phyloP scores from a whole-genome alignment of 371 early-diverging fungal genomes.

The Nosema muscidifuracis region DNA sequence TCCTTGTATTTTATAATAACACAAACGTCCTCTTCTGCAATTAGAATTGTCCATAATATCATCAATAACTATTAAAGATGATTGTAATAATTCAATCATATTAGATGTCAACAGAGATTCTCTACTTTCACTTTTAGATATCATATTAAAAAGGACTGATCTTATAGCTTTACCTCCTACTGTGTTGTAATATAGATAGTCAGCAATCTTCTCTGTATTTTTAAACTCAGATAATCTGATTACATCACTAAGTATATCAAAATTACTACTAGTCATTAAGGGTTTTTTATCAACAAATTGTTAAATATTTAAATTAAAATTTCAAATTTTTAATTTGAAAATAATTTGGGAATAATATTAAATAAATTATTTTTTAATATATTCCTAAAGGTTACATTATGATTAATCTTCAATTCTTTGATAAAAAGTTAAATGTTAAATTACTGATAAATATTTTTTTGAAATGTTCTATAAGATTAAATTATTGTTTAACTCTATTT shows the following conservation, averaged over 20 bases:
- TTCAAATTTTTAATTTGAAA: too few relatives aligned
- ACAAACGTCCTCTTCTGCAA: conserved; percentile 83
- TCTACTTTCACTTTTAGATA: background rate
- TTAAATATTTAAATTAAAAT: too few relatives aligned
- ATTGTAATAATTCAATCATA: conserved; percentile 67
- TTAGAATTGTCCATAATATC: conserved; percentile 90
- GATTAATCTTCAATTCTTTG: too few relatives aligned
- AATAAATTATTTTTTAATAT: too few relatives aligned
- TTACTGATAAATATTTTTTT: too few relatives aligned
- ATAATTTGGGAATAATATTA: too few relatives aligned
- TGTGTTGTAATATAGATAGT: background rate
- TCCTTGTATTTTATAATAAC: conserved; percentile 84
- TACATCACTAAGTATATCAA: background rate
- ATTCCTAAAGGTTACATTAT: too few relatives aligned
- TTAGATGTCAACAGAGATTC: background rate
- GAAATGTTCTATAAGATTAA: too few relatives aligned
- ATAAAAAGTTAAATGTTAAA: too few relatives aligned
- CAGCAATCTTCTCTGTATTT: background rate
- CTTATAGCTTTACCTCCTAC: background rate
- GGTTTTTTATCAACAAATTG: background rate
- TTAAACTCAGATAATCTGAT: background rate
- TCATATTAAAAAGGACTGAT: background rate
- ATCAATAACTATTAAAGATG: conserved; percentile 86
- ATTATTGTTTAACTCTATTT: too few relatives aligned
- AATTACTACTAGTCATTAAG: background rate